Percentiles rank a stretch among this genome's conserved stretches.
Evolutionary conservation across 495 filamentous ascomycete genomes (phyloP).

Genomic region (Pyrenula massariospora): DNA sequence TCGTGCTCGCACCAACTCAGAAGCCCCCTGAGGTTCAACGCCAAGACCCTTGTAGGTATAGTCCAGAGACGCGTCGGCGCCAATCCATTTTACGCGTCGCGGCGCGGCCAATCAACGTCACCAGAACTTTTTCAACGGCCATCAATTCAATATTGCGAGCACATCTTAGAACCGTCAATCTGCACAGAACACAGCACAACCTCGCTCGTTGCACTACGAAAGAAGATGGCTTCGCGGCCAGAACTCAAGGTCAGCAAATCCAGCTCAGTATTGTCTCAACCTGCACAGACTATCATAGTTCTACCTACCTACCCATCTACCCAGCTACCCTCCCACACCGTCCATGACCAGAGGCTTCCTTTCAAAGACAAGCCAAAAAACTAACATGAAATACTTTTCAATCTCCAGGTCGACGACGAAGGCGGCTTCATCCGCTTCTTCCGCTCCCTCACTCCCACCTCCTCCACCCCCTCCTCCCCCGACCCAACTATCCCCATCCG

Average conservation of each 20-base stretch:
- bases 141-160: too few relatives aligned
- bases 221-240: slow-evolving; percentile 81
- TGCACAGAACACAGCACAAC: too few relatives aligned
- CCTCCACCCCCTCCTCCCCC: slow-evolving; percentile 32
- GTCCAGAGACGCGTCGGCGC: too few relatives aligned
- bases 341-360: too few relatives aligned
- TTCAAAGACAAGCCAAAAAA: neutral
- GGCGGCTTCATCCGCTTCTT: slow-evolving; percentile 92
- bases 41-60: too few relatives aligned
- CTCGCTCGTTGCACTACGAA: too few relatives aligned
- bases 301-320: slow-evolving; percentile 1
- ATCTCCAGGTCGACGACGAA: slow-evolving; percentile 78
- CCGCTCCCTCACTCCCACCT: slow-evolving; percentile 56
- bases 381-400: slow-evolving; percentile 1
- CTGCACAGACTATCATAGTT: slow-evolving; percentile 1
- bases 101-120: too few relatives aligned
- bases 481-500: slow-evolving; percentile 48
- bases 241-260: slow-evolving; percentile 64
- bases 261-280: neutral
- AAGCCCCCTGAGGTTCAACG: too few relatives aligned
- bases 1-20: too few relatives aligned
- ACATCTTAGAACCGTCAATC: too few relatives aligned
- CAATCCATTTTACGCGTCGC: too few relatives aligned
- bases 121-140: too few relatives aligned
- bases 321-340: slow-evolving; percentile 2